A percentile compares a stretch with the other conserved stretches of the same genome.
phyloP scores from a whole-genome alignment of 306 rosid genomes.

The Castanea mollissima region DNA sequence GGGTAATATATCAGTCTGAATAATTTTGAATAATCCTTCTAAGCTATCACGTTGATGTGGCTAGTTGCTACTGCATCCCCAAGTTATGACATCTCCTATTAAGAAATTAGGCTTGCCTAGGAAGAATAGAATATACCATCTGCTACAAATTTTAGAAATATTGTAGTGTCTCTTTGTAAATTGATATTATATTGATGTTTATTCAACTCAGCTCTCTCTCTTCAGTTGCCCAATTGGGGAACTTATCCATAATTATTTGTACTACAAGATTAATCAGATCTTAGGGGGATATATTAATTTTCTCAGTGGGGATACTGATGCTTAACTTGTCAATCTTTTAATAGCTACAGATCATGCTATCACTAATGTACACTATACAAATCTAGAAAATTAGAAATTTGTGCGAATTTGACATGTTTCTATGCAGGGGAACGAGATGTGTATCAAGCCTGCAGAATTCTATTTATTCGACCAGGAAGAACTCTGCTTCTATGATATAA shows the following conservation, averaged over 20 bases:
- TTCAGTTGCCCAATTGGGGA: not conserved
- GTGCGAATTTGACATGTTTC: not conserved
- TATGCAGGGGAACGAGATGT: slow-evolving; percentile 89
- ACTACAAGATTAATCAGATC: not conserved
- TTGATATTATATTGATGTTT: too few species aligned
- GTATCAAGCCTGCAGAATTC: slow-evolving; percentile 89
- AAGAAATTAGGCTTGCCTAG: too few species aligned
- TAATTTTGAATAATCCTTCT: too few species aligned
- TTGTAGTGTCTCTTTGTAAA: too few species aligned
- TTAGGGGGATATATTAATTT: not conserved
- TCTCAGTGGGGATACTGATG: not conserved
- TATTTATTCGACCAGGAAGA: slow-evolving; percentile 93
- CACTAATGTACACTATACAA: not conserved
- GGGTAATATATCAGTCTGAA: too few species aligned
- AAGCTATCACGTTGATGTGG: too few species aligned
- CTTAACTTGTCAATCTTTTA: not conserved
- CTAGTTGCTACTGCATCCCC: too few species aligned
- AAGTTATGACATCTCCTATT: too few species aligned
- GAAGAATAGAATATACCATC: too few species aligned
- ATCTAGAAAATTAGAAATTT: not conserved
- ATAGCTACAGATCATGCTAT: not conserved
- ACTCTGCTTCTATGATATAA: slow-evolving; percentile 74
- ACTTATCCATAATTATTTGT: not conserved
- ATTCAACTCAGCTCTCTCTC: too few species aligned
- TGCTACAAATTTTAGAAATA: too few species aligned